phyloP scores from a whole-genome alignment of 352 stramenopile species.

The Globisporangium apiculatum region DNA sequence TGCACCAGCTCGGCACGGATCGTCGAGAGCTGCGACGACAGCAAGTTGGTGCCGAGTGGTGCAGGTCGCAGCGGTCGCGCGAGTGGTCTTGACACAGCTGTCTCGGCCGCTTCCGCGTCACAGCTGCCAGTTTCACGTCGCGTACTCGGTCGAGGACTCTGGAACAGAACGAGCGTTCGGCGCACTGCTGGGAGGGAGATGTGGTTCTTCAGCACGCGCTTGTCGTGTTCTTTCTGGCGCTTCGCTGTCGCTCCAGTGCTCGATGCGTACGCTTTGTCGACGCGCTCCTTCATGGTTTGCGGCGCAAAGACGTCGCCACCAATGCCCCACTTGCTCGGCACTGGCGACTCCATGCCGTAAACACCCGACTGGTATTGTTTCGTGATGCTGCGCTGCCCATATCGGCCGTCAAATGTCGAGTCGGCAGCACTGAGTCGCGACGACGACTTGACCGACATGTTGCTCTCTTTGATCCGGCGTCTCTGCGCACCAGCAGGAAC shows the following conservation, averaged over 20 bases:
- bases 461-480: background rate
- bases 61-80: background rate
- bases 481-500: background rate
- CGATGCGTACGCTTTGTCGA: slow-evolving; percentile 14
- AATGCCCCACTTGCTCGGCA: slow-evolving; percentile 5
- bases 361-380: background rate
- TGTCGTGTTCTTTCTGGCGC: slow-evolving; percentile 11
- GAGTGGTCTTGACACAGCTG: background rate
- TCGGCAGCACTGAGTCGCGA: background rate
- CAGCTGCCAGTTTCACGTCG: background rate
- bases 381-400: background rate
- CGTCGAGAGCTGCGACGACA: slow-evolving; percentile 32
- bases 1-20: slow-evolving; percentile 24
- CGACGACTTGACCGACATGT: background rate
- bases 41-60: slow-evolving; percentile 22
- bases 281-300: slow-evolving; percentile 10
- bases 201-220: slow-evolving; percentile 15
- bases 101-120: background rate
- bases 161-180: slow-evolving; percentile 13
- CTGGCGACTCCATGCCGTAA: background rate
- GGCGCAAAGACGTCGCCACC: slow-evolving; percentile 6
- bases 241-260: background rate
- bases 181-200: slow-evolving; percentile 29
- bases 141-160: background rate
- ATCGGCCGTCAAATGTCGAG: background rate